These are phyloP conservation scores for Gracilaria vermiculophylla DNA, from an alignment of 23 red algal species.

Conservation along the genomic window DNA sequence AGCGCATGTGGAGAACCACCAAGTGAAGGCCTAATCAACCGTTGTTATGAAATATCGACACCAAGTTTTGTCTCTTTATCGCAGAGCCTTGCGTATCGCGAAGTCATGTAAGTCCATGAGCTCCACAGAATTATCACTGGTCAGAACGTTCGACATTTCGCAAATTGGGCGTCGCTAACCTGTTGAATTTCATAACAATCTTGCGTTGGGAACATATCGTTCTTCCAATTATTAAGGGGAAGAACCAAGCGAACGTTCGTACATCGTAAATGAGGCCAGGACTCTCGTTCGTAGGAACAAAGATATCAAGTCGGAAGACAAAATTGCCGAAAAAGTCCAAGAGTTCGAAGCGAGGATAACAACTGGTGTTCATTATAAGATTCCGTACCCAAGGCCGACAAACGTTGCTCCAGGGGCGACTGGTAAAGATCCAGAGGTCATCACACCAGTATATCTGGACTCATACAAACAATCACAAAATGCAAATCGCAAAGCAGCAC, in stretches of 20 bases:
- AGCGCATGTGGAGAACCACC: too few species aligned
- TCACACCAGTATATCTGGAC: constrained; percentile 59
- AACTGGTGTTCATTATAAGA: constrained; percentile 59
- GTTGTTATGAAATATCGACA: constrained; percentile 5
- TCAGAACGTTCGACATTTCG: too few species aligned
- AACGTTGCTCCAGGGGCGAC: constrained; percentile 59
- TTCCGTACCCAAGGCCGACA: constrained; percentile 55
- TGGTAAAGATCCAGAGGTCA: constrained; percentile 49
- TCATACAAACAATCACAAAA: constrained; percentile 25
- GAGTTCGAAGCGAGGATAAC: constrained; percentile 59
- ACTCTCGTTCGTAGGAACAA: constrained; percentile 40
- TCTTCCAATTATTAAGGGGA: constrained; percentile 16
- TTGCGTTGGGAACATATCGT: too few species aligned
- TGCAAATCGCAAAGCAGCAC: not conserved
- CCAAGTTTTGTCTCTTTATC: constrained; percentile 21
- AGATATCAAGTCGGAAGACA: not conserved
- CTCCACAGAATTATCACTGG: too few species aligned
- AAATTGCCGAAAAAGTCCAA: constrained; percentile 35
- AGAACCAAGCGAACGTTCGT: constrained; percentile 17
- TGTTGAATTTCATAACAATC: too few species aligned
- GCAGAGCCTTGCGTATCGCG: not conserved
- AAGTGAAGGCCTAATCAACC: too few species aligned
- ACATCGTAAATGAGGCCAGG: constrained; percentile 41
- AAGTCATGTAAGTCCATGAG: constrained; percentile 24
- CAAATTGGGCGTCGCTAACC: not conserved